Conservation (phyloP, 2,329 filamentous ascomycete genomes). For the Fusarium bactridioides region DNA sequence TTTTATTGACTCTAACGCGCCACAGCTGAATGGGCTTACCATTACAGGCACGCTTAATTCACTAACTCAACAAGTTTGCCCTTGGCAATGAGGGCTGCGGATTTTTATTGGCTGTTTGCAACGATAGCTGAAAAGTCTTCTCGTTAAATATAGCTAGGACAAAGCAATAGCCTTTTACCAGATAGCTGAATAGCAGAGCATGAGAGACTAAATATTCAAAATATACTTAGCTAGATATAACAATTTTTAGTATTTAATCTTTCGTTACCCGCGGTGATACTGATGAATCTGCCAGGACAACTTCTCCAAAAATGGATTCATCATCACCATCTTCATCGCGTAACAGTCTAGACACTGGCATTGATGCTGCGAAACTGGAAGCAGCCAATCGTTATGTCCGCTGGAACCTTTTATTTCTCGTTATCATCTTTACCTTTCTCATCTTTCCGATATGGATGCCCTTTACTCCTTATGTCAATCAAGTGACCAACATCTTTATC, state of each 20-base stretch:
- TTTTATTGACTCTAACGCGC: not conserved
- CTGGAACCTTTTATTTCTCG: conserved; percentile 23
- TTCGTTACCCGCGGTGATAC: not conserved
- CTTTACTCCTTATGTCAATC: conserved; percentile 15
- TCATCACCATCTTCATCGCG: conserved; percentile 1
- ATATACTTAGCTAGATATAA: not conserved
- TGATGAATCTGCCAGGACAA: not conserved
- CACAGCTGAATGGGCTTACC: not conserved
- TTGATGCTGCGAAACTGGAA: conserved; percentile 18
- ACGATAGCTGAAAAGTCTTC: not conserved
- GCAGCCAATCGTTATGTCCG: conserved; percentile 27
- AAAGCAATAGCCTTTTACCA: not conserved
- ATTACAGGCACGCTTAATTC: not conserved
- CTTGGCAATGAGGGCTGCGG: not conserved
- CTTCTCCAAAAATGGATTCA: not conserved
- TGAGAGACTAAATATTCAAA: not conserved
- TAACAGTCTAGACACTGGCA: conserved; percentile 11
- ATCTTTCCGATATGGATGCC: conserved; percentile 28
- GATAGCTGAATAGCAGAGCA: not conserved
- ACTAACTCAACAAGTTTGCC: not conserved
- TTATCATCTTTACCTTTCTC: conserved; percentile 18
- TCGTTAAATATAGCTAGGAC: not conserved
- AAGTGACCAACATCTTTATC: conserved; percentile 21
- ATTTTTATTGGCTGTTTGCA: not conserved
- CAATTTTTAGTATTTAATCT: not conserved